phyloP scores from a whole-genome alignment of 257 asterid species.

The Osmanthus fragrans region DNA sequence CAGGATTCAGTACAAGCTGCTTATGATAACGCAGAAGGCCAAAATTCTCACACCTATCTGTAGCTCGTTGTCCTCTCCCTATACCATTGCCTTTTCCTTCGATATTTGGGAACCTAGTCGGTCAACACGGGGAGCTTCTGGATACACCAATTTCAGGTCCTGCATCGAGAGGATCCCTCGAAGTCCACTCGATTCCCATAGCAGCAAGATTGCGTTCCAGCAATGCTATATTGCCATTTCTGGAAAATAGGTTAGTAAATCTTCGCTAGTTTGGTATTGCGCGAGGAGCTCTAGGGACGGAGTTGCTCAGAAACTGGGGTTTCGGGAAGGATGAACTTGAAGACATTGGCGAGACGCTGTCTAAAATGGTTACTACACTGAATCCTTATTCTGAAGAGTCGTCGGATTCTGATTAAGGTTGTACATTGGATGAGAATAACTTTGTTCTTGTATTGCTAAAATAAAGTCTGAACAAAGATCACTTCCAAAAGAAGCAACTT shows the following conservation, averaged over 20 bases:
- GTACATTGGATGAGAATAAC: background rate
- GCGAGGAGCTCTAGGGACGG: conserved; percentile 68
- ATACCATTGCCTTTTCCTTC: conserved; percentile 90
- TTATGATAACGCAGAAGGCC: conserved; percentile 52
- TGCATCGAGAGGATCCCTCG: conserved; percentile 67
- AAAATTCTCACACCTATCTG: conserved; percentile 69
- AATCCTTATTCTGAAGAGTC: conserved; percentile 48
- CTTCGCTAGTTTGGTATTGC: conserved; percentile 65
- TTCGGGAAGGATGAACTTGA: conserved; percentile 71
- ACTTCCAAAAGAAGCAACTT: too few species aligned
- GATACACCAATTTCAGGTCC: conserved; percentile 37
- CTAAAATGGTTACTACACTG: conserved; percentile 56
- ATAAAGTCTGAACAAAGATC: too few species aligned
- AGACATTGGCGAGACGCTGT: conserved; percentile 73
- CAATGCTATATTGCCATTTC: conserved; percentile 68
- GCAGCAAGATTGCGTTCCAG: conserved; percentile 89
- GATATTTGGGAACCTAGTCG: conserved; percentile 61
- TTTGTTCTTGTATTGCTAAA: background rate
- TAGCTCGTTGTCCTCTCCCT: conserved; percentile 84
- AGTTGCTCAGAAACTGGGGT: conserved; percentile 71
- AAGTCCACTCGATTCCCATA: conserved; percentile 81
- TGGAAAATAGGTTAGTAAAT: conserved; percentile 59
- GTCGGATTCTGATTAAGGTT: conserved; percentile 69
- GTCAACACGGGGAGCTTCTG: conserved; percentile 66
- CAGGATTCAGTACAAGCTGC: conserved; percentile 62